Evolutionary conservation across 768 basidiomycete species (phyloP).

Genomic region (Leccinum disarticulatum): DNA sequence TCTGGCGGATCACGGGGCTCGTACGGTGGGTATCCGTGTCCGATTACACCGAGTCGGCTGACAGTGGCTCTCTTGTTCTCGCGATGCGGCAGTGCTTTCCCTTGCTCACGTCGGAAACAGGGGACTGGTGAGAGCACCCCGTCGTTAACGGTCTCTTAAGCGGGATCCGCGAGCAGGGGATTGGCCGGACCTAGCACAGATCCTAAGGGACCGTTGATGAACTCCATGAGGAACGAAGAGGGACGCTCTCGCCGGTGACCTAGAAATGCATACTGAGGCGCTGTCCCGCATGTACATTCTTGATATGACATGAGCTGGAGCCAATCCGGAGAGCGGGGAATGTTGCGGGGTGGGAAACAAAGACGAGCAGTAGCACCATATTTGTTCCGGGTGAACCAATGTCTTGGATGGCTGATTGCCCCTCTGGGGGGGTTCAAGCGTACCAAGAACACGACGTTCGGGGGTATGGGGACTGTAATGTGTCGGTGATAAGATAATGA

Average conservation of each 20-base stretch:
- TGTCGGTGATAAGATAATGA: constrained; percentile 10
- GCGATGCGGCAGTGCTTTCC: constrained; percentile 4
- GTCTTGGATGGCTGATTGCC: not conserved
- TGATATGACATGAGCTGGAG: constrained; percentile 12
- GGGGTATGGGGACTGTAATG: not conserved
- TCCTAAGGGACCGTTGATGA: constrained; percentile 4
- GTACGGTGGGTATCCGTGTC: constrained; percentile 1
- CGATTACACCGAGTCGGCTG: not conserved
- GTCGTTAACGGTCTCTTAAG: not conserved
- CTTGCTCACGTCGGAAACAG: constrained; percentile 14
- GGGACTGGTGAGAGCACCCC: constrained; percentile 16
- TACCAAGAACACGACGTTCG: constrained; percentile 5
- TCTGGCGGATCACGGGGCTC: constrained; percentile 3
- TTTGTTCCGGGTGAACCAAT: not conserved
- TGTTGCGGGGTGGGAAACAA: constrained; percentile 27
- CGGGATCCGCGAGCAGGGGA: not conserved
- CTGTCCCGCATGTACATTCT: constrained; percentile 10
- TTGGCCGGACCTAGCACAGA: not conserved
- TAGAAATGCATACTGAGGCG: constrained; percentile 32
- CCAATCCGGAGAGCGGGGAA: constrained; percentile 17
- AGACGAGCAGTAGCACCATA: not conserved
- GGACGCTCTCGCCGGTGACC: constrained; percentile 2
- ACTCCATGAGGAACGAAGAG: constrained; percentile 25
- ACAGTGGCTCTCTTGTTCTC: not conserved
- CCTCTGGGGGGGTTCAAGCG: constrained; percentile 21